Evolutionary conservation across 2,329 filamentous ascomycete genomes (phyloP), one percentile per base, ranked within the genome.

Genomic region (Pyrenophora graminea): DNA sequence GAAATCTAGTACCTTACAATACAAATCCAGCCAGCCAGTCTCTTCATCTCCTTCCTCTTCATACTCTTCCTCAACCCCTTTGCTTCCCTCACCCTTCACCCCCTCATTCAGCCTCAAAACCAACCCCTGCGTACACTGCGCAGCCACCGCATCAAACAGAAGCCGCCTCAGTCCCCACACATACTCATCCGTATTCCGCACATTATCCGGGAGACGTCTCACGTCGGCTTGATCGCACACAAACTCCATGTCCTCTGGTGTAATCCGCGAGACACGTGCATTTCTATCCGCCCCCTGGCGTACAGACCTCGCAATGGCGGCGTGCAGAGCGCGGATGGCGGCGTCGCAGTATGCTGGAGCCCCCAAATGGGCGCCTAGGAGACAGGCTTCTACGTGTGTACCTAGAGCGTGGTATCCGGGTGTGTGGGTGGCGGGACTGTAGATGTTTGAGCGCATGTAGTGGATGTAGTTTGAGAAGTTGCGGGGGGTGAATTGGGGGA

Each of bases 381-480:
- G 9, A 25, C 47, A 61, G 4, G 59, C 55, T 0, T 36, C 19
- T 0, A 48, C 17, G 45, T 61, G 27, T 6, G 50, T 18, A 2
- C 23, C 43, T 8, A 62, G 36, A 18, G 50, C 27, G 31, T 49
- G 45, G 50, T 57, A 61, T 23, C 37, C 41, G 4, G 45, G 9
- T 13, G 55, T 33, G 8, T 37, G n/a, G 1, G 19, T 48, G 49
- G 54, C 27, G 19, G 19, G 19, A 9, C 43, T 53, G 55, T 64
- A 65, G 32, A 65, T 62, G 48, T 37, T 60, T 31, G 51, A 57
- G 34, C 54, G 36, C 23, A 56, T 45, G 38, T 56, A 66, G 19
- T 56, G 51, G 19, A 61, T 39, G 44, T 59, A 62, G 47, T 62
- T 56, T 8, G 58, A 45, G 31, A 64, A 63, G 32, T 43, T 44